These are phyloP conservation scores for Colletotrichum tropicicola DNA, from an alignment of 2,329 filamentous ascomycete species.

Conservation along the genomic window DNA sequence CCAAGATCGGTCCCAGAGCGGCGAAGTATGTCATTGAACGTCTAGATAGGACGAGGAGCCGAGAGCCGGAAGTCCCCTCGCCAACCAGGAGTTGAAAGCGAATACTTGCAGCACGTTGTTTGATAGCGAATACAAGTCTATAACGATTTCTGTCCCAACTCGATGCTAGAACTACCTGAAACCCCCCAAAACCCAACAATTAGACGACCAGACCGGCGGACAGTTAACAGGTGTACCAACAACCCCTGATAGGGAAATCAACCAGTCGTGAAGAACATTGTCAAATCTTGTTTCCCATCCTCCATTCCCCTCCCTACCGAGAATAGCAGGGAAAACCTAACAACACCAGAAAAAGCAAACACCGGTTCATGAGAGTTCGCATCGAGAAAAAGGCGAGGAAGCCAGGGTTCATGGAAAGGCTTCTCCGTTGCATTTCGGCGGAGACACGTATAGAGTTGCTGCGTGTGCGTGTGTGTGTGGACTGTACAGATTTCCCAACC, in stretches of 20 bases:
- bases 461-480: slow-evolving; percentile 20
- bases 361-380: slow-evolving; percentile 23
- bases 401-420: slow-evolving; percentile 28
- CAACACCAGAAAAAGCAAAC: slow-evolving; percentile 21
- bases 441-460: slow-evolving; percentile 29
- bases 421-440: slow-evolving; percentile 25
- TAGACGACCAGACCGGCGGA: slow-evolving; percentile 10
- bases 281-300: slow-evolving; percentile 2
- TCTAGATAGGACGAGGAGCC: neutral
- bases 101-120: no score
- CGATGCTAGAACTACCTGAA: slow-evolving; percentile 17
- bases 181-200: slow-evolving; percentile 19
- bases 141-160: slow-evolving; percentile 24
- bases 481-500: slow-evolving; percentile 46
- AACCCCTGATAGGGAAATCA: slow-evolving; percentile 14
- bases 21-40: neutral
- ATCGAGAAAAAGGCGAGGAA: slow-evolving; percentile 23
- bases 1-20: neutral
- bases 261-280: slow-evolving; percentile 18
- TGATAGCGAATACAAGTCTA: slow-evolving; percentile 21
- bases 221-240: neutral
- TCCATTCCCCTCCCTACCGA: neutral
- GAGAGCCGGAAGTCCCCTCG: neutral
- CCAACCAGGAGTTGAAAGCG: neutral
- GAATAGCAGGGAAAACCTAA: neutral